Percentiles rank a stretch among this genome's conserved stretches.
These are phyloP conservation scores for Tetrahymena borealis DNA, from an alignment of 73 alveolate species.

Conservation along the genomic window DNA sequence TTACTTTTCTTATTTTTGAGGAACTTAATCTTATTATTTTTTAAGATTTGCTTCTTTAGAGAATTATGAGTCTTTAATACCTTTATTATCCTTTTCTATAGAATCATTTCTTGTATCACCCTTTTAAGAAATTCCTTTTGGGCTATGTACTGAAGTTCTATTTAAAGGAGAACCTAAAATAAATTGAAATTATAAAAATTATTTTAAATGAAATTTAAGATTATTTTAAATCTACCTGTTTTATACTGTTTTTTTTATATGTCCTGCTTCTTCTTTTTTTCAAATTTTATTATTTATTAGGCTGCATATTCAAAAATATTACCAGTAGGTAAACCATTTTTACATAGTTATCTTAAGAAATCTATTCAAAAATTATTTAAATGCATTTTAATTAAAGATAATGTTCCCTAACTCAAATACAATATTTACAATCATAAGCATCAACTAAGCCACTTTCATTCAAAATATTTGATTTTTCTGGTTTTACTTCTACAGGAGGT, in stretches of 20 bases:
- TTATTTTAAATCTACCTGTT: background rate
- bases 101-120: background rate
- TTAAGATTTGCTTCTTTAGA: background rate
- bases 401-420: background rate
- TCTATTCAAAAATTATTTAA: background rate
- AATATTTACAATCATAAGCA: background rate
- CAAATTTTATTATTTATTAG: conserved; percentile 24
- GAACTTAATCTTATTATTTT: background rate
- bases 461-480: background rate
- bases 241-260: background rate
- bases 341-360: background rate
- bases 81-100: background rate
- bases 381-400: background rate
- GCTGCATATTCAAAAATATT: conserved; percentile 43
- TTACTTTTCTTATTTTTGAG: background rate
- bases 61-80: background rate
- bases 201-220: background rate
- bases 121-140: background rate
- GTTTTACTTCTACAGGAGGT: background rate
- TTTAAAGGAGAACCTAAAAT: background rate
- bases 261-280: conserved; percentile 17
- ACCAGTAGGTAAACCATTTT: conserved; percentile 40
- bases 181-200: background rate
- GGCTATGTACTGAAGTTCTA: background rate
- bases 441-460: background rate